A percentile compares a stretch with the other conserved stretches of the same genome.
Evolutionary conservation across 106 monocot genomes (phyloP).

Genomic region (Gastrodia elata): DNA sequence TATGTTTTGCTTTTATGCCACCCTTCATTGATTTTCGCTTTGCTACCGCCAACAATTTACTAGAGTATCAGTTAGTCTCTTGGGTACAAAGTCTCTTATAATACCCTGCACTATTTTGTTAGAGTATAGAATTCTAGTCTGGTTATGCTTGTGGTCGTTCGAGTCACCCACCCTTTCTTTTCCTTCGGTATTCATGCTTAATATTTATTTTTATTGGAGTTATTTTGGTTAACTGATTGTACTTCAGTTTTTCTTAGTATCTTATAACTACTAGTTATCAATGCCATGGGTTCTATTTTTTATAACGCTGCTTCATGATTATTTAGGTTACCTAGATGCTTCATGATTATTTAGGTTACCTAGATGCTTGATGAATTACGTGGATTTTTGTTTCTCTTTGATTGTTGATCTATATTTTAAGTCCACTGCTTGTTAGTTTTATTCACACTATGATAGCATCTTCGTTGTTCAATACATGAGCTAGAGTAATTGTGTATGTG

Average conservation of each 20-base stretch:
- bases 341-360: background rate
- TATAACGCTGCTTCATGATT: too few relatives aligned
- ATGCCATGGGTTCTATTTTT: background rate
- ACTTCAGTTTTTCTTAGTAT: background rate
- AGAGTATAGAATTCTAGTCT: background rate
- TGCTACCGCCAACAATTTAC: background rate
- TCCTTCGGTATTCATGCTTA: background rate
- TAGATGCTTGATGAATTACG: background rate
- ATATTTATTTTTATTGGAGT: background rate
- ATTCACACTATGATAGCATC: background rate
- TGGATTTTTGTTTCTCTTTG: background rate
- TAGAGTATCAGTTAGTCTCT: background rate
- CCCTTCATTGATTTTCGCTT: background rate
- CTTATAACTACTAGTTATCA: background rate
- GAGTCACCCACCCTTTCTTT: background rate
- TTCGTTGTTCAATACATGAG: background rate
- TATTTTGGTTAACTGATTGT: background rate
- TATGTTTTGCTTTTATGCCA: background rate
- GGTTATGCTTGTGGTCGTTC: background rate
- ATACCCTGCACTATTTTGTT: background rate
- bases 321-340: background rate
- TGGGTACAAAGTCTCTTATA: background rate
- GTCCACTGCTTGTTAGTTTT: background rate
- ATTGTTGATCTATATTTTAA: background rate
- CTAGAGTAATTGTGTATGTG: constrained; percentile 6